Base-by-base conservation (phyloP, 331 rosid genomes). In the Pyrus hybrid region DNA sequence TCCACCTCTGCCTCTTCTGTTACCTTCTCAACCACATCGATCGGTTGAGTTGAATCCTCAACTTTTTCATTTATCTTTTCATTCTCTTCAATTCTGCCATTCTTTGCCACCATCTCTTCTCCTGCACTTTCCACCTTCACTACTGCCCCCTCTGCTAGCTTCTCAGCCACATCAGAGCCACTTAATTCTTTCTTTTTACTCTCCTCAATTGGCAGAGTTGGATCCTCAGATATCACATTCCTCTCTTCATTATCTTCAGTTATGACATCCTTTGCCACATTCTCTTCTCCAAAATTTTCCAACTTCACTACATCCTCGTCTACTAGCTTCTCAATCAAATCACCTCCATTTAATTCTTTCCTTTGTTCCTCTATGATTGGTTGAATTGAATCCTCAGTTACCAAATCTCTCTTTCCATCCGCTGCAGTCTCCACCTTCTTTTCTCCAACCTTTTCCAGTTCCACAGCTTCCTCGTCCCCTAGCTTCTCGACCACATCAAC, bases 221-320 rank as follows among this genome's bases (percentile, higher is more conserved):
- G 69, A 65, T 83, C 77, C 25, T 73, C 80, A 28, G 67, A 33
- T 61, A 22, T 47, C 65, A 20, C 85, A 71, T 33, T 65, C 26
- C 20, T 80, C 37, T 72, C 79, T 82, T 87, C 87, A 78, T 63
- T 76, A 69, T 76, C 79, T 43, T 76, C 79, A 26, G 64, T 35
- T 51, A 60, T 58, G 56, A 66, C 69, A 49, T 67, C 63, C 69
- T 80, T 77, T 64, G 71, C 78, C 63, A 75, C 60, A 6, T 11
- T 53, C 62, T 53, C 79, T 69, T 63, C 67, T 58, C 69, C 93
- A 51, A 54, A 72, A 67, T 74, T 86, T 63, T 76, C 80, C 23
- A 35, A 63, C n/a, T 85, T 83, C 29, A 80, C 76, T 62, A 32
- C 85, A 57, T 37, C 80, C 51, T 85, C 85, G 72, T 80, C 81